Base-by-base conservation (phyloP, 2,329 filamentous ascomycete genomes). In the Aspergillus brunneoviolaceus region DNA sequence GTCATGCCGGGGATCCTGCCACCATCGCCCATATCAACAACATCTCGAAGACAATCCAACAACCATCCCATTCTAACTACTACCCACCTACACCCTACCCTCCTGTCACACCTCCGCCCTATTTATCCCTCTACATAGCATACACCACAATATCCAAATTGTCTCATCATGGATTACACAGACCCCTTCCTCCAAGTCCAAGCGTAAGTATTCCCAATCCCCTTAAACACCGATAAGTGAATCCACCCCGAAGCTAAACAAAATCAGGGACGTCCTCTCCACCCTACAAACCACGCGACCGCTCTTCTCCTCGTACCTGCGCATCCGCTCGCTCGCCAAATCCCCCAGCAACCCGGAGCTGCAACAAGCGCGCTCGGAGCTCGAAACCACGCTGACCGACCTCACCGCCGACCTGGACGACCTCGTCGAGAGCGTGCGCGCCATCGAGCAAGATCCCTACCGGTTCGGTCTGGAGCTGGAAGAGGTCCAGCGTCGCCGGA, bases 281-380 rank as follows among this genome's bases (percentile, higher is more conserved):
- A 90, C 96, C 62, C 87, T 99, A 65, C 85, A 89, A 66, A 87
- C 86, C 14, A 90, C 91, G 56, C 89, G 94, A 10, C 89, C 93
- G 55, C 87, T 97, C 59, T 97, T 97, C 82, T 88, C 90, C 65
- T 97, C 93, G 16, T 99, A 96, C 81, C 85, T 96, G 49, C 94
- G 95, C 73, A 99, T 99, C 79, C 91, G 92, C 72, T 95, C 92
- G 50, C 88, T 96, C 27, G 85, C 88, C 60, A 88, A 88, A 47
- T 84, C 86, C 9, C 79, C 88, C 14, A 82, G 83, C 49, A 93
- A 91, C 19, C 92, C 92, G 12, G 86, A 89, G 74, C 83, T 88
- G 19, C 76, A 81, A 49, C 85, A 88, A 79, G 82, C 86, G 5
- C 85, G 86, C 59, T 74, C 77, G 49, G 95, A 99, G 75, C 91